Base-by-base conservation (phyloP, 768 basidiomycete genomes). In the Naganishia vishniacii region DNA sequence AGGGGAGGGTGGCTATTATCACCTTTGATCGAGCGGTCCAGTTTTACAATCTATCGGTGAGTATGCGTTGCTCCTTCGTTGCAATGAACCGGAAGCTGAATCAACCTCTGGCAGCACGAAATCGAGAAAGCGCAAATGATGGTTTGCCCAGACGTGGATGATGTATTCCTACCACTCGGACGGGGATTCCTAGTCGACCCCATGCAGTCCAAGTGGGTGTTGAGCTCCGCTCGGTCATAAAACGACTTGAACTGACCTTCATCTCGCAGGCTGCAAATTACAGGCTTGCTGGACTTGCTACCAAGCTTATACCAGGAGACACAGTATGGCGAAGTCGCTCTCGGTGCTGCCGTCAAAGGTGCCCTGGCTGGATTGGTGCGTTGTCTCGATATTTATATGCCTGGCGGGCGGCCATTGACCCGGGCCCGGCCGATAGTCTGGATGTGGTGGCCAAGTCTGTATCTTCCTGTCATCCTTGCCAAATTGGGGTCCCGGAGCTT, bases 111-210 rank as follows among this genome's bases (percentile, higher is more conserved):
- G 7, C 37, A 66, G 65, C 78, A 80, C 71, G 79, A 83, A 73
- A 75, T 79, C 28, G 78, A 77, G 37, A 79, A 81, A 69, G 81
- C 84, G 1, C 81, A 81, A 37, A 87, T 93, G 81, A 80, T 93
- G 46, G 83, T 98, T 46, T 83, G 97, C 9, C 80, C 88, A 0
- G 95, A 98, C 73, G 78, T 98, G 40, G 87, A 91, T n/a, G 95
- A 99, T 61, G 85, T 91, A 20, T 98, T 93, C 77, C 77, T 88
- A 1, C 95, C 95, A 0, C 75, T 91, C 25, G 80, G 80, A 20
- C 78, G 81, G 5, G 87, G 86, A 2, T 80, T 93, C 42, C 88
- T 97, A 65, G 91, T 87, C 11, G 82, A 89, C 65, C 87, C 90
- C 15, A 65, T 71, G 58, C 83, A 86, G 65, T 86, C 85, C 48